These are phyloP conservation scores for Seiridium cupressi DNA, from an alignment of 2,329 filamentous ascomycete species.

Conservation along the genomic window DNA sequence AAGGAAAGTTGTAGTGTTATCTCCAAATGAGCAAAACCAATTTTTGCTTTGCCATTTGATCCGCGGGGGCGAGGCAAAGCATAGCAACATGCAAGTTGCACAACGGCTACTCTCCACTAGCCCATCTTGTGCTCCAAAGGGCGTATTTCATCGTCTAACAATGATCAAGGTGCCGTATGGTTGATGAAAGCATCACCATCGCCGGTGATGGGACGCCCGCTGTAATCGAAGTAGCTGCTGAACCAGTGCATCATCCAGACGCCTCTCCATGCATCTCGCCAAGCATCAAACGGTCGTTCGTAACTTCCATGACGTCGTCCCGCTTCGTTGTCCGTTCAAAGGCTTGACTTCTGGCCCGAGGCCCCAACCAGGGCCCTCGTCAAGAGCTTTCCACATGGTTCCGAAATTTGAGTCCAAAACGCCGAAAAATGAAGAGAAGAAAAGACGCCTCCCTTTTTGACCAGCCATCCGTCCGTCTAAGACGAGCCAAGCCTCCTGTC, in stretches of 20 bases:
- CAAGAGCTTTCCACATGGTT: not conserved
- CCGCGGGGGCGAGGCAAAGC: not conserved
- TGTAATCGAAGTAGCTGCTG: not conserved
- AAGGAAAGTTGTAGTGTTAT: not conserved
- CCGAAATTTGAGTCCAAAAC: constrained; percentile 2
- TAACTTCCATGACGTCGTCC: not conserved
- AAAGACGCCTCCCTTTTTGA: constrained; percentile 9
- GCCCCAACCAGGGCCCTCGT: too few species aligned
- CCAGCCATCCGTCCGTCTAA: constrained; percentile 6
- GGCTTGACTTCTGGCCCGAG: not conserved
- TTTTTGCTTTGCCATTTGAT: not conserved
- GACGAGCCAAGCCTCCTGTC: constrained; percentile 19
- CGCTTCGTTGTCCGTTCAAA: not conserved
- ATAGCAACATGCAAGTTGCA: not conserved
- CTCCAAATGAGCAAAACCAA: not conserved
- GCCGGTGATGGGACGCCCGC: not conserved
- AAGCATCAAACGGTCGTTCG: not conserved
- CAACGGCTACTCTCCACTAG: not conserved
- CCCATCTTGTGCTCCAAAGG: not conserved
- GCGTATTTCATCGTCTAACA: not conserved
- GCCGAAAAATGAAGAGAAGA: not conserved
- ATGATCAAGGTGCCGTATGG: not conserved
- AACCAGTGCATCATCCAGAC: not conserved
- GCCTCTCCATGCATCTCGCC: not conserved
- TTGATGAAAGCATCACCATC: not conserved